Conservation (phyloP, 1,139 yeast genomes). For the Sugiyamaella xylanicola region DNA sequence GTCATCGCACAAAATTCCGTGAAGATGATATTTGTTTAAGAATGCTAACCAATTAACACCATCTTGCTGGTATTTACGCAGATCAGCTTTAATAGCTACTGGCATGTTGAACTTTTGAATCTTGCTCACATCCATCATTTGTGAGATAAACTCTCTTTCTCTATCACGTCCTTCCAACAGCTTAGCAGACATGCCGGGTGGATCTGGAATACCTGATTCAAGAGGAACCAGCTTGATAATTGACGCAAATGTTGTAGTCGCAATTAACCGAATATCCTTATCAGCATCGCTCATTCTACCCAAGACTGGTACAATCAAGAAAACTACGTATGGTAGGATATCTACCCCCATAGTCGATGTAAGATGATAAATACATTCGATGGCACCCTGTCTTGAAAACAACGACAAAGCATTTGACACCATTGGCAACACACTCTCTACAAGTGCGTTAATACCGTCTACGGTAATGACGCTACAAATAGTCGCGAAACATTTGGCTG, state of each 20-base stretch:
- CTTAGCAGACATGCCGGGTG: slow-evolving; percentile 85
- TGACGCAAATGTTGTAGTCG: slow-evolving; percentile 96
- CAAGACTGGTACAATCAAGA: slow-evolving; percentile 90
- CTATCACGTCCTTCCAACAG: slow-evolving; percentile 86
- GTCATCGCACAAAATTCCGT: slow-evolving; percentile 97
- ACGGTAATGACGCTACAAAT: slow-evolving; percentile 75
- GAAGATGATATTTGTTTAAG: slow-evolving; percentile 89
- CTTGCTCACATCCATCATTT: slow-evolving; percentile 98
- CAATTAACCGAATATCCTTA: slow-evolving; percentile 81
- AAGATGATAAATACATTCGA: slow-evolving; percentile 86
- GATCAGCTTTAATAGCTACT: slow-evolving; percentile 86
- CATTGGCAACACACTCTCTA: slow-evolving; percentile 78
- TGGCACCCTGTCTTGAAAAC: slow-evolving; percentile 88
- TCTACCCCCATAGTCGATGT: slow-evolving; percentile 84
- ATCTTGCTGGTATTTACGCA: slow-evolving; percentile 95
- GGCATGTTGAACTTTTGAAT: slow-evolving; percentile 87
- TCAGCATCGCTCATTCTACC: slow-evolving; percentile 98
- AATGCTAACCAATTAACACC: slow-evolving; percentile 99
- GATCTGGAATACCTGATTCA: slow-evolving; percentile 97
- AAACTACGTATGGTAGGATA: slow-evolving; percentile 91
- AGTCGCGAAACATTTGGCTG: slow-evolving; percentile 87
- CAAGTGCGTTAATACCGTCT: slow-evolving; percentile 73
- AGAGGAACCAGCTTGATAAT: slow-evolving; percentile 93
- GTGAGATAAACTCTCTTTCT: slow-evolving; percentile 92
- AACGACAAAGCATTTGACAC: slow-evolving; percentile 76